These are phyloP conservation scores for Quercus agrifolia DNA, from an alignment of 306 rosid genomes.

Conservation along the genomic window DNA sequence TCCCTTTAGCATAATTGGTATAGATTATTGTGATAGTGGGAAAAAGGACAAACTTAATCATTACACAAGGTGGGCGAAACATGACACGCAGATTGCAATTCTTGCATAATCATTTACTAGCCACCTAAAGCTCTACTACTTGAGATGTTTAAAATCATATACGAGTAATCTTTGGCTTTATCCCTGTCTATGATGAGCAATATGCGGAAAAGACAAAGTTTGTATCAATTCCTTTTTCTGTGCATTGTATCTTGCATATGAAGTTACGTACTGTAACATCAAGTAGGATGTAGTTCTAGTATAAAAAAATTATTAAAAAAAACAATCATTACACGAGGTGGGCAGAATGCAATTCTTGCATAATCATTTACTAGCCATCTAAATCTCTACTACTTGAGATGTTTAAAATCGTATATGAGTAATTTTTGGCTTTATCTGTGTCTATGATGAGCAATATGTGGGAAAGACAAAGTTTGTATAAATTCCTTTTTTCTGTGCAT, in stretches of 20 bases:
- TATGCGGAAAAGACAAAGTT: background rate
- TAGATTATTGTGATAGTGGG: background rate
- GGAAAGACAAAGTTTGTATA: background rate
- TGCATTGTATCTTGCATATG: background rate
- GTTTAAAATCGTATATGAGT: background rate
- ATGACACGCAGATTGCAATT: background rate
- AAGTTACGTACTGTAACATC: background rate
- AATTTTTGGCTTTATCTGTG: background rate
- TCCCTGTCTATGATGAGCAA: background rate
- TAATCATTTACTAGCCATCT: constrained; percentile 3
- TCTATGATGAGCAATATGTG: background rate
- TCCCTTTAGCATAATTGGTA: background rate
- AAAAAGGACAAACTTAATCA: background rate
- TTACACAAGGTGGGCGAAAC: constrained; percentile 5
- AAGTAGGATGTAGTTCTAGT: background rate
- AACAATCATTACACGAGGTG: background rate
- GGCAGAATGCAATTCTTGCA: background rate
- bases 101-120: background rate
- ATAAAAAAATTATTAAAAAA: too few species aligned
- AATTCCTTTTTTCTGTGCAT: background rate
- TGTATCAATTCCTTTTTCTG: background rate
- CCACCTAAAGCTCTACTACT: constrained; percentile 3
- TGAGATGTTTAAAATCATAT: background rate
- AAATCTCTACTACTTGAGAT: background rate
- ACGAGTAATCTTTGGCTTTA: background rate